Evolutionary conservation across 1,139 yeast species (phyloP).

Genomic region (Taphrina deformans): DNA sequence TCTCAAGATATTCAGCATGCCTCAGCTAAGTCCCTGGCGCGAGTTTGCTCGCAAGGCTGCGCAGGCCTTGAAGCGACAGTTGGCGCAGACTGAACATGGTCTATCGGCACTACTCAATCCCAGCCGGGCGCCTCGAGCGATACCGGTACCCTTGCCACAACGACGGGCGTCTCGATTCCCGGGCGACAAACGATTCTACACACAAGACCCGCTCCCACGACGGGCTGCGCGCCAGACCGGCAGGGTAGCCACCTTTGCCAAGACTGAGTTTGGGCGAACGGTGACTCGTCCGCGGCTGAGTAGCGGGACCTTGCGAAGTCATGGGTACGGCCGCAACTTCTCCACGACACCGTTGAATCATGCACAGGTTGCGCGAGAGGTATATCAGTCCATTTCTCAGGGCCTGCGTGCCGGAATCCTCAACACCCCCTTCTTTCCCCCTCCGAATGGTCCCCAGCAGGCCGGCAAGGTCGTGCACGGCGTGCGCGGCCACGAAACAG

Average conservation of each 20-base stretch:
- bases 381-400: conserved; percentile 19
- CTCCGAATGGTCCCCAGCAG: neutral
- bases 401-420: conserved; percentile 29
- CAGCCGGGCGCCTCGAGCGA: conserved; percentile 11
- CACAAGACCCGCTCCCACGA: neutral
- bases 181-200: conserved; percentile 18
- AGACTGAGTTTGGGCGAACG: conserved; percentile 15
- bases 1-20: neutral
- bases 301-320: conserved; percentile 14
- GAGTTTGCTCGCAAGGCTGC: conserved; percentile 32
- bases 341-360: conserved; percentile 20
- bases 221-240: neutral
- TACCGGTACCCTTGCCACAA: conserved; percentile 16
- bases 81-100: conserved; percentile 28
- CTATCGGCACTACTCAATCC: conserved; percentile 11
- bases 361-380: conserved; percentile 30
- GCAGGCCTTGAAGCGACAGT: conserved; percentile 29
- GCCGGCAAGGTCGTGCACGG: conserved; percentile 7
- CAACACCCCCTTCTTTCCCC: conserved; percentile 17
- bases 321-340: conserved; percentile 19
- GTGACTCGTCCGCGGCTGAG: conserved; percentile 10
- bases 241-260: neutral
- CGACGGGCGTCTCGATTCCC: conserved; percentile 17
- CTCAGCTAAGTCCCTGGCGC: conserved; percentile 7
- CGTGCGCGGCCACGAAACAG: neutral